Evolutionary conservation across 345 rosid species (phyloP), one percentile per base, ranked within the genome.

Genomic region (Reutealis trisperma): DNA sequence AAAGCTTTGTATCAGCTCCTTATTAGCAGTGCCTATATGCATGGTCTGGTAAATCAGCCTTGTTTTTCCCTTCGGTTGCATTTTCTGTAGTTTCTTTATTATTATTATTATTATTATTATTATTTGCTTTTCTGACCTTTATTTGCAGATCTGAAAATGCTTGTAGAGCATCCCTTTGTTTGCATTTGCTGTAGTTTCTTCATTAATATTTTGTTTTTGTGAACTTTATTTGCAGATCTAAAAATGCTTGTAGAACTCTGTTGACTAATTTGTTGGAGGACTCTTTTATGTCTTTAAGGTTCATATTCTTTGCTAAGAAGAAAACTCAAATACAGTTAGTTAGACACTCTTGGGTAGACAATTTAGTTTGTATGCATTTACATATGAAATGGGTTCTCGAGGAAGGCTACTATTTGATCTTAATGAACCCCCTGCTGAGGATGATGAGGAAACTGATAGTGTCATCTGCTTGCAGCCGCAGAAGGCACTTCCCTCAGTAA

Each of bases 391-490:
- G 99, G 94, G 94, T 80, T 90, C 95, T 73, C 86, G 90, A 80
- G 95, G 97, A 85, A 91, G 85, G 89, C 83, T 82, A 62, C 78
- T 94, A 78, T 94, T 96, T 91, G 99, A 96, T 90, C 98, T 96
- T 89, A 96, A 96, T 85, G 99, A 96, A 84, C 94, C 91, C 78
- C 98, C 99, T 24, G 81, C 86, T 24, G 94, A 90, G 71, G 94
- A 91, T 73, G 91, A 85, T 19, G 97, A 84, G 83, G 92, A 85
- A 76, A 83, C 65, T 79, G 92, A 89, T 70, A 60, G 54, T 78
- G 78, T 79, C 42, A 52, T 80, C 81, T 78, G 86, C 83, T 81
- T 72, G 74, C 92, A 78, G 83, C 93, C 97, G 9, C 93, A 92
- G 47, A 87, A 81, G 82, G 81, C 88, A 72, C 84, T 79, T 67